phyloP scores from a whole-genome alignment of 352 stramenopile genomes.

The Pythium rhizo-oryzae region DNA sequence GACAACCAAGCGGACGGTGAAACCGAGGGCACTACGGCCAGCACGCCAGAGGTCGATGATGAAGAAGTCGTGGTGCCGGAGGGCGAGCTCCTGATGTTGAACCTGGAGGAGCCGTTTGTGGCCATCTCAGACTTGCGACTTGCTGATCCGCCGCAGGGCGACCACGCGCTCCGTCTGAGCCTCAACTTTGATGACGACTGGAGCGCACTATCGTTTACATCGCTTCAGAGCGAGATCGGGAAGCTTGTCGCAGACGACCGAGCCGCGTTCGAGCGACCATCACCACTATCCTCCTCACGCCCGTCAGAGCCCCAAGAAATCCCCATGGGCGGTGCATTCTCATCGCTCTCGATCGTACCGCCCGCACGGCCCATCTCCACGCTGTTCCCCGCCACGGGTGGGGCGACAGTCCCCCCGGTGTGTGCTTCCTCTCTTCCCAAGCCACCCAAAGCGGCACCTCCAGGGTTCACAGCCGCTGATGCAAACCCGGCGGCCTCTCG shows the following conservation, averaged over 20 bases:
- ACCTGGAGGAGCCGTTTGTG: not conserved
- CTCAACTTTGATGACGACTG: slow-evolving; percentile 26
- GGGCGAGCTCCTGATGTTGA: not conserved
- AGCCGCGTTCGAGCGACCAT: slow-evolving; percentile 4
- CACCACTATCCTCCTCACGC: no score
- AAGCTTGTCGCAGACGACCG: slow-evolving; percentile 11
- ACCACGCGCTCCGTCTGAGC: not conserved
- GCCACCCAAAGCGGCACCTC: slow-evolving; percentile 35
- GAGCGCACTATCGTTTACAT: slow-evolving; percentile 26
- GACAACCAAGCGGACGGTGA: not conserved
- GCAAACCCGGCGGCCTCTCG: slow-evolving; percentile 51
- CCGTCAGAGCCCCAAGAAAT: no score
- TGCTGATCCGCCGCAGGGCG: not conserved
- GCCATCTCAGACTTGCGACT: not conserved
- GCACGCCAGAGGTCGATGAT: no score
- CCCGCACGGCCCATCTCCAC: slow-evolving; percentile 12
- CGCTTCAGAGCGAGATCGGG: slow-evolving; percentile 28
- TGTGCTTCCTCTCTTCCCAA: no score
- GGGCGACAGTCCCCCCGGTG: no score
- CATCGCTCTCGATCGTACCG: slow-evolving; percentile 15
- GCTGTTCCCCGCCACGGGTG: no score
- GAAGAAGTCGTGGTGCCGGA: not conserved
- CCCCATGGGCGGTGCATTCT: not conserved
- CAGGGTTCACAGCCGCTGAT: slow-evolving; percentile 63
- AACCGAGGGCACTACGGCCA: not conserved